Evolutionary conservation across 257 asterid species (phyloP), one percentile per base, ranked within the genome.

Genomic region (Ehretia macrophylla): DNA sequence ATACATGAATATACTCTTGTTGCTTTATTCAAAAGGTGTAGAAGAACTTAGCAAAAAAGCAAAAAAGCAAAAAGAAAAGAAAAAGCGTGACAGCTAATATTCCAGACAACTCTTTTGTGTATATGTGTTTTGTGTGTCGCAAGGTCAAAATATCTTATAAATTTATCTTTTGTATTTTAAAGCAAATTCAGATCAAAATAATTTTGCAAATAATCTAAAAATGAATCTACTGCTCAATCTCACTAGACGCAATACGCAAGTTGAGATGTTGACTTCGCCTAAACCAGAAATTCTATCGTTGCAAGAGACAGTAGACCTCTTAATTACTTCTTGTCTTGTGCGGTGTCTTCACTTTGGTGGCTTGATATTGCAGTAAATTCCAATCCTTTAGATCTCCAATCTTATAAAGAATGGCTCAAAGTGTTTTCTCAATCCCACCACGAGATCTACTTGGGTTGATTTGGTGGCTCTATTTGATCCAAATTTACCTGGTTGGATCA

Each of bases 371-470:
- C 63, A 52, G 60, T 52, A 53, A 49, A 40, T 19, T 51, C 59
- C 68, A 63, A 63, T 40, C 27, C 11, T 20, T 12, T n/a, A 19
- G 58, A 65, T 65, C 48, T 56, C 70, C 46, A 1, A 27, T 52
- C 46, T 6, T 52, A 40, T 1, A 20, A 50, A 16, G 65, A 47
- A 60, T 60, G 66, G 66, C 20, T 60, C 57, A 27, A 45, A 18
- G 49, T 18, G 57, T 17, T 51, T n/a, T 47, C 4, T 46, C 51
- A 40, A 19, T 6, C 51, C 23, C 11, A 32, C 51, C 42, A 23
- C 45, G 32, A 53, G 46, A 22, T 54, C 16, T 42, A 53, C 53
- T 53, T 14, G 16, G 20, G 44, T 55, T 53, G 46, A 63, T 53
- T 46, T 63, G 55, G 60, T 53, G 68, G 53, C 57, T 49, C 32